Evolutionary conservation across 306 rosid species (phyloP).

Genomic region (Vigna hirtella): DNA sequence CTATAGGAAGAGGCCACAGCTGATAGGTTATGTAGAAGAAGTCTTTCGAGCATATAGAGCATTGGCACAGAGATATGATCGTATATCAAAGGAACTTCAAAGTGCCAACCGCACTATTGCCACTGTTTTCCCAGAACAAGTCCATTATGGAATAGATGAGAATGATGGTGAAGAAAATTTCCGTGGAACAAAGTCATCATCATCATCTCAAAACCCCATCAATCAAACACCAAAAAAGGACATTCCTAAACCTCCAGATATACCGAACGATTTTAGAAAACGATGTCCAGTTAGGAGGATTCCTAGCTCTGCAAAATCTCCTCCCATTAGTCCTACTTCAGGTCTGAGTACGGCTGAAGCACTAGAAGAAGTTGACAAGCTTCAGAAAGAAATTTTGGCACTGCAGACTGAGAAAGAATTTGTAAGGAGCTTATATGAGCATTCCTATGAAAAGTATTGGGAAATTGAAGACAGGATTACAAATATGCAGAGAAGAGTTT

Average conservation of each 20-base stretch:
- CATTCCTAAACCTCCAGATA: slow-evolving; percentile 69
- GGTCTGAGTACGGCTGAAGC: slow-evolving; percentile 77
- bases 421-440: slow-evolving; percentile 75
- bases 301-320: slow-evolving; percentile 48
- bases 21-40: slow-evolving; percentile 74
- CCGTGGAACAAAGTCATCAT: slow-evolving; percentile 47
- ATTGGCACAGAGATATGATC: slow-evolving; percentile 83
- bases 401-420: slow-evolving; percentile 93
- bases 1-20: slow-evolving; percentile 84
- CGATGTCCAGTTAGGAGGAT: slow-evolving; percentile 46
- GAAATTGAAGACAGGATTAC: slow-evolving; percentile 70
- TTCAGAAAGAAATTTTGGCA: slow-evolving; percentile 79
- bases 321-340: slow-evolving; percentile 43
- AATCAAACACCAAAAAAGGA: slow-evolving; percentile 42
- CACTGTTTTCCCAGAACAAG: slow-evolving; percentile 74
- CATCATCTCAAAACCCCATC: slow-evolving; percentile 35
- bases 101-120: slow-evolving; percentile 92
- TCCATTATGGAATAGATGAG: slow-evolving; percentile 68
- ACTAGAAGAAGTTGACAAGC: slow-evolving; percentile 63
- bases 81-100: slow-evolving; percentile 80
- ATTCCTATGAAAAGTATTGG: slow-evolving; percentile 73
- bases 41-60: slow-evolving; percentile 76
- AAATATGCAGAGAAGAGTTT: slow-evolving; percentile 68
- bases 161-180: slow-evolving; percentile 57
- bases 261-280: slow-evolving; percentile 58